A percentile compares a stretch with the other conserved stretches of the same genome.
phyloP scores from a whole-genome alignment of 805 yeast genomes.

The Crinitomyces ghanaensis region DNA sequence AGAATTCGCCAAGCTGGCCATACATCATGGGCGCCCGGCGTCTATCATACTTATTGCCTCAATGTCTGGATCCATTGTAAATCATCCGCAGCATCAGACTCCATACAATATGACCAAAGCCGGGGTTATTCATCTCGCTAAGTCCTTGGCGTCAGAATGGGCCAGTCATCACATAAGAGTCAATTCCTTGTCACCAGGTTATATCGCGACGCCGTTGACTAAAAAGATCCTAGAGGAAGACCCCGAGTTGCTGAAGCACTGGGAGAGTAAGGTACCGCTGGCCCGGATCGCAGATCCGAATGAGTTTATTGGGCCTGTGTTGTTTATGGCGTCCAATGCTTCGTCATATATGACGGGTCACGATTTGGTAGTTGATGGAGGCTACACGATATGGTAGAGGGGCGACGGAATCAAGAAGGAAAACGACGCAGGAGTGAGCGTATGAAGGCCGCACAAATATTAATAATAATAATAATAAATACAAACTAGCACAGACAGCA shows the following conservation, averaged over 20 bases:
- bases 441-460: no score
- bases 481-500: not conserved
- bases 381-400: slow-evolving; percentile 80
- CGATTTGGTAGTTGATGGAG: slow-evolving; percentile 76
- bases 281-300: slow-evolving; percentile 77
- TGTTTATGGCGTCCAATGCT: slow-evolving; percentile 66
- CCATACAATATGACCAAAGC: slow-evolving; percentile 82
- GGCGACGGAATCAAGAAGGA: no score
- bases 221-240: slow-evolving; percentile 50
- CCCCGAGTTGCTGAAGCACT: slow-evolving; percentile 44
- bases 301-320: slow-evolving; percentile 66
- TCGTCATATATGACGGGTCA: slow-evolving; percentile 76
- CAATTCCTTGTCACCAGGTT: slow-evolving; percentile 70
- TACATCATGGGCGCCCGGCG: slow-evolving; percentile 42
- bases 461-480: no score
- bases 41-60: slow-evolving; percentile 77
- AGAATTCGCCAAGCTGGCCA: slow-evolving; percentile 57
- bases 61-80: slow-evolving; percentile 78
- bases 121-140: slow-evolving; percentile 70
- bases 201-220: slow-evolving; percentile 69
- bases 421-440: no score
- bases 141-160: slow-evolving; percentile 74
- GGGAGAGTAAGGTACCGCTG: slow-evolving; percentile 67
- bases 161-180: slow-evolving; percentile 66
- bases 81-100: slow-evolving; percentile 72